A percentile compares a stretch with the other conserved stretches of the same genome.
Evolutionary conservation across 2,329 filamentous ascomycete species (phyloP).

Genomic region (Periconia sp.): DNA sequence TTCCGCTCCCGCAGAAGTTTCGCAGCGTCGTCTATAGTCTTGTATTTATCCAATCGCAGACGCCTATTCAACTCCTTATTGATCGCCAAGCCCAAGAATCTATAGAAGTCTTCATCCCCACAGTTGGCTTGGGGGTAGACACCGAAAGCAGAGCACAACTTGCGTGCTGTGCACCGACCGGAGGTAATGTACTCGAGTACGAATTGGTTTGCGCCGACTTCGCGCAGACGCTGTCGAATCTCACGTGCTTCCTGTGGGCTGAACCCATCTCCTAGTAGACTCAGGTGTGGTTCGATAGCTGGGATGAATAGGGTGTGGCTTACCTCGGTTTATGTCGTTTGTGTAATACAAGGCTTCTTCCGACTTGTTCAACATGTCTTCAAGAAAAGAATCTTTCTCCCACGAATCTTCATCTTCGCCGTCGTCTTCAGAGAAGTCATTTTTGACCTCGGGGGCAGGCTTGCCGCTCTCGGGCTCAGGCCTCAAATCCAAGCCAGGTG

Average conservation of each 20-base stretch:
- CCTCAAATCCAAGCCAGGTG: constrained; percentile 18
- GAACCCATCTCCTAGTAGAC: constrained; percentile 30
- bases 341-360: constrained; percentile 32
- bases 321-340: constrained; percentile 23
- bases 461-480: constrained; percentile 16
- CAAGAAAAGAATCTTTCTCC: constrained; percentile 36
- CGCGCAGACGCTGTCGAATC: constrained; percentile 71
- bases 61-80: constrained; percentile 80
- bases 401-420: constrained; percentile 18
- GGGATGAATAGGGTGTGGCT: constrained; percentile 1
- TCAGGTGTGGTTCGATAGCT: constrained; percentile 11
- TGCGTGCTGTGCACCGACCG: constrained; percentile 73
- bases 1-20: constrained; percentile 69
- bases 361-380: constrained; percentile 36
- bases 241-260: constrained; percentile 60
- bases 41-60: constrained; percentile 76
- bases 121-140: constrained; percentile 73
- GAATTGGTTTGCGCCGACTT: constrained; percentile 77
- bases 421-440: constrained; percentile 17
- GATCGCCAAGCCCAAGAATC: constrained; percentile 74
- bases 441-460: constrained; percentile 10
- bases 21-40: constrained; percentile 86
- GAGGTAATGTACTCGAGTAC: constrained; percentile 59
- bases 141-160: constrained; percentile 83
- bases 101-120: constrained; percentile 74